A percentile compares a stretch with the other conserved stretches of the same genome.
Evolutionary conservation across 768 basidiomycete species (phyloP).

Genomic region (Boletus fagicola): DNA sequence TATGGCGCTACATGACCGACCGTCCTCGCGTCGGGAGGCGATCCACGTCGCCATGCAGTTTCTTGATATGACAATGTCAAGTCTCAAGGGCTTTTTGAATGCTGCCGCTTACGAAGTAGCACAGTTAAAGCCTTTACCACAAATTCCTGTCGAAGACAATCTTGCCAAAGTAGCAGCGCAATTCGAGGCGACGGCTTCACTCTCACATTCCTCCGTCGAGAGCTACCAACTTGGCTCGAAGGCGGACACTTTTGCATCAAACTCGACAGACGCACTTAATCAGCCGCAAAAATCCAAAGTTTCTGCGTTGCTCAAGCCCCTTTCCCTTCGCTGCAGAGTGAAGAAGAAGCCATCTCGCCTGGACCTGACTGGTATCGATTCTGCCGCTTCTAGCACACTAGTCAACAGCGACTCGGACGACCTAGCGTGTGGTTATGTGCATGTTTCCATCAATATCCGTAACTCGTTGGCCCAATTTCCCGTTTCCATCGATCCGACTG

Average conservation of each 20-base stretch:
- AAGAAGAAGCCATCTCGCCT: conserved; percentile 9
- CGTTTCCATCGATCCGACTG: conserved; percentile 23
- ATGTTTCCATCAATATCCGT: conserved; percentile 25
- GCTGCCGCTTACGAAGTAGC: conserved; percentile 30
- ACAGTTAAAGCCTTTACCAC: conserved; percentile 29
- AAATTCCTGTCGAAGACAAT: conserved; percentile 14
- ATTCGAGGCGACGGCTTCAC: neutral
- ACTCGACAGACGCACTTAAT: conserved; percentile 1
- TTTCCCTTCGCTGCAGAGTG: conserved; percentile 10
- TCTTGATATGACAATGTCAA: conserved; percentile 33
- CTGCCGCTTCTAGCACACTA: conserved; percentile 22
- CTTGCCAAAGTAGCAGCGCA: conserved; percentile 1
- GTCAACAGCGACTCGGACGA: conserved; percentile 17
- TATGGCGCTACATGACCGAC: conserved; percentile 2
- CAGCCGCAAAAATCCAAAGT: conserved; percentile 12
- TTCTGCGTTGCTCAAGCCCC: conserved; percentile 18
- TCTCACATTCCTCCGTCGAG: conserved; percentile 7
- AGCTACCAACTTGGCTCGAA: neutral
- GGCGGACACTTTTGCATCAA: neutral
- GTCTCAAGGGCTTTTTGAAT: conserved; percentile 33
- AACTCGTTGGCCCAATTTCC: conserved; percentile 32
- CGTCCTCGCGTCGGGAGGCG: conserved; percentile 6
- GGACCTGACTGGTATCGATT: conserved; percentile 3
- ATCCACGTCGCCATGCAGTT: conserved; percentile 24
- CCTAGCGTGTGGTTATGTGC: conserved; percentile 19